Evolutionary conservation across 768 basidiomycete genomes (phyloP).

Genomic region (Kwoniella newhampshirensis): DNA sequence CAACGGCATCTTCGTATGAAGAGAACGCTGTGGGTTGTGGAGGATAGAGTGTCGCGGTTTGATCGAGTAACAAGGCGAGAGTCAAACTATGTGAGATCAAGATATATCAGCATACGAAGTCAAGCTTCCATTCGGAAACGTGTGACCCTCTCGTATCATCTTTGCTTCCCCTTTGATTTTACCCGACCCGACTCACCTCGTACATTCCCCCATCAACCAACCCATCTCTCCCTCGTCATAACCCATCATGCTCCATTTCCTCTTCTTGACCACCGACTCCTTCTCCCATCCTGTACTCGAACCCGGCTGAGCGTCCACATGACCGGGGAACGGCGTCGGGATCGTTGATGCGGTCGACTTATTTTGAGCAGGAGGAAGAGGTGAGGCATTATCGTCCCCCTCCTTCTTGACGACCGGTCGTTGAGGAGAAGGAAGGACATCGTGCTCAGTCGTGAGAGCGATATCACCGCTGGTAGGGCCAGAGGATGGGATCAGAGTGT

Average conservation of each 20-base stretch:
- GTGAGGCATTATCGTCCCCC: not conserved
- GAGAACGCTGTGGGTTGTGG: slow-evolving; percentile 15
- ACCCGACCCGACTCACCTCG: slow-evolving; percentile 5
- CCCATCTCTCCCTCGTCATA: slow-evolving; percentile 10
- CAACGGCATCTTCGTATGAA: slow-evolving; percentile 33
- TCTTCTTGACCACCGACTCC: slow-evolving; percentile 3
- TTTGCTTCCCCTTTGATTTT: too few species aligned
- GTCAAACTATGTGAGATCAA: slow-evolving; percentile 7
- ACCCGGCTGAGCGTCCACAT: slow-evolving; percentile 16
- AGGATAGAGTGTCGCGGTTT: slow-evolving; percentile 25
- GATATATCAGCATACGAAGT: too few species aligned
- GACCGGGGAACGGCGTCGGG: slow-evolving; percentile 6
- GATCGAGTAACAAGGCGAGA: slow-evolving; percentile 25
- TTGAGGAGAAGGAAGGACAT: not conserved
- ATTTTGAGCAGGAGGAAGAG: not conserved
- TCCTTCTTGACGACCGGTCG: not conserved
- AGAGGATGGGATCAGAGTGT: too few species aligned
- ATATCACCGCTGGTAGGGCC: too few species aligned
- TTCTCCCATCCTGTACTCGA: slow-evolving; percentile 10
- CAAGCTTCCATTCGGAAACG: too few species aligned
- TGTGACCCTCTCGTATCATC: too few species aligned
- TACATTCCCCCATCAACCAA: slow-evolving; percentile 5
- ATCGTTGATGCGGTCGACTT: not conserved
- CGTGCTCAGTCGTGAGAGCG: not conserved
- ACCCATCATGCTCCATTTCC: slow-evolving; percentile 16